Evolutionary conservation across 306 rosid genomes (phyloP), one percentile per base, ranked within the genome.

Genomic region (Pyrus pyrifolia): DNA sequence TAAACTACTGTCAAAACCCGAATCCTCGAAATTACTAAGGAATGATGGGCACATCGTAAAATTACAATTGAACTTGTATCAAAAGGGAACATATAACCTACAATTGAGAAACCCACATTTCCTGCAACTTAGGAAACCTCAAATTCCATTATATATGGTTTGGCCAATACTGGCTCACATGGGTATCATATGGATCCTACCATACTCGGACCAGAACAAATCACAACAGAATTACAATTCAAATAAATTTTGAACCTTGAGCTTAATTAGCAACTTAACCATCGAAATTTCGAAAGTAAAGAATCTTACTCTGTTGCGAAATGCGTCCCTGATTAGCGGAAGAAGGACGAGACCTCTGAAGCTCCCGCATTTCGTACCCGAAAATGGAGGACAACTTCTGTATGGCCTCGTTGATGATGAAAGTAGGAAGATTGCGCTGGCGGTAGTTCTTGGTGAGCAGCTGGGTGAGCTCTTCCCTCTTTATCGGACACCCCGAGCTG

Each of bases 351-450:
- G 88, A 73, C 81, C 97, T 85, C 52, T 89, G 89, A 81, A 95
- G 97, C 84, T 90, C 97, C 80, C 85, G 84, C 95, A 92, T 81
- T 81, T 92, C 93, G 63, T 92, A 95, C 38, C 98, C 98, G 74
- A 95, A 95, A 68, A 90, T 73, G 40, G 79, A 49, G 6, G 96
- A 86, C 57, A 95, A 89, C 85, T 90, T 92, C 30, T 77, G 74
- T 33, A 68, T 84, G 42, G 93, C 97, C 84, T 95, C 97, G 68
- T 90, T 87, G 45, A 95, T 92, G 13, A 95, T 82, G 33, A 83
- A 31, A 7, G 88, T 79, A 7, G 96, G 96, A 73, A 92, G 90
- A 75, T 81, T 85, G 15, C 97, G 93, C 75, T 95, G 91, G 40
- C 85, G 91, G 66, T 95, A 92, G 87, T 82, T 95, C 79, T 87